Conservation (phyloP, 208 protist species). For the Acanthamoeba castellanii region DNA sequence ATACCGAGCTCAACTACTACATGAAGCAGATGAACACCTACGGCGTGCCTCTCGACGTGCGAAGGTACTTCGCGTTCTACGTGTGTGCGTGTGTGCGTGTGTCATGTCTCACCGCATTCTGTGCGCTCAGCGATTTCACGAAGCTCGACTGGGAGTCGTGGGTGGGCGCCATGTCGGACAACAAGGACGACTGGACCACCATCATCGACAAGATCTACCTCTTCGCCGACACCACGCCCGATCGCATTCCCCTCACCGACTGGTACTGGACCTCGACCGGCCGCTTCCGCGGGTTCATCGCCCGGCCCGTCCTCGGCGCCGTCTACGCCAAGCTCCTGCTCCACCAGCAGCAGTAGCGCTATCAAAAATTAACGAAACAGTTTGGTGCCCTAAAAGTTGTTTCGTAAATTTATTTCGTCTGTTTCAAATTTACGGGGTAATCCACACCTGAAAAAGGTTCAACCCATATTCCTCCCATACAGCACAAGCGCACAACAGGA, state of each 20-base stretch:
- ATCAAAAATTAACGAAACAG: too few species aligned
- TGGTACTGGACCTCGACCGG: slow-evolving; percentile 74
- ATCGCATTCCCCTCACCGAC: slow-evolving; percentile 77
- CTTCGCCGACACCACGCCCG: slow-evolving; percentile 72
- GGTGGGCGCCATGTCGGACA: slow-evolving; percentile 77
- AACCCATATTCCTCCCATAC: too few species aligned
- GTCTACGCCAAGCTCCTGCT: slow-evolving; percentile 72
- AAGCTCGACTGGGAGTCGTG: slow-evolving; percentile 83
- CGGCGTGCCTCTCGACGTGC: slow-evolving; percentile 77
- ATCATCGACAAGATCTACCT: slow-evolving; percentile 70
- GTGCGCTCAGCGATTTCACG: slow-evolving; percentile 70
- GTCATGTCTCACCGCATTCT: not conserved
- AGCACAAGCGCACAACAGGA: too few species aligned
- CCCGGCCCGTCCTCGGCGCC: slow-evolving; percentile 79
- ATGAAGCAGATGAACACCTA: slow-evolving; percentile 78
- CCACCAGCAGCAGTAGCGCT: too few species aligned
- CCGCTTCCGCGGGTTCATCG: slow-evolving; percentile 73
- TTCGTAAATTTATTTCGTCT: too few species aligned
- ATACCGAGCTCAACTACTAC: slow-evolving; percentile 75
- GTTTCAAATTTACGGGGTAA: too few species aligned
- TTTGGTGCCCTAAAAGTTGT: too few species aligned
- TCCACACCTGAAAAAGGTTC: too few species aligned
- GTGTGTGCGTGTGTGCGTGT: not conserved
- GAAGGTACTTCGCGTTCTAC: not conserved
- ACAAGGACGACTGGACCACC: slow-evolving; percentile 70